These are phyloP conservation scores for Cercospora janseana DNA, from an alignment of 2,329 filamentous ascomycete species.

Conservation along the genomic window DNA sequence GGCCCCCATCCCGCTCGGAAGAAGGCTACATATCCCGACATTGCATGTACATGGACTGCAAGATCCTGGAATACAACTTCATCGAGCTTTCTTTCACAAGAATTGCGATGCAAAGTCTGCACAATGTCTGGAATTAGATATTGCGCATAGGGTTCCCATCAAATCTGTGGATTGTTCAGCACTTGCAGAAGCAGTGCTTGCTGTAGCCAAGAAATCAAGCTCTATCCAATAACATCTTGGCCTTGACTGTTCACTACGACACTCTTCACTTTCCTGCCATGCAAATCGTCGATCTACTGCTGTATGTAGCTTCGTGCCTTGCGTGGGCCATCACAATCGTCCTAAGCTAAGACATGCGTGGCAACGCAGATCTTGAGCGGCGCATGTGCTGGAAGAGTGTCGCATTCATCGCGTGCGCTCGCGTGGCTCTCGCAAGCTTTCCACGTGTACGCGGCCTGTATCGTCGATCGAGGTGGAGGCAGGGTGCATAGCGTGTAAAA, in stretches of 20 bases:
- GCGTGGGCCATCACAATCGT: too few species aligned
- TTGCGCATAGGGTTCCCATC: constrained; percentile 64
- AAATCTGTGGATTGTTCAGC: constrained; percentile 52
- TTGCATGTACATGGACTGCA: constrained; percentile 63
- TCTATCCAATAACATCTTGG: background rate
- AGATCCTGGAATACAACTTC: constrained; percentile 57
- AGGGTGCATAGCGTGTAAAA: background rate
- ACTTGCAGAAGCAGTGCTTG: constrained; percentile 6
- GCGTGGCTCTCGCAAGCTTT: background rate
- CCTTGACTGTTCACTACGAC: background rate
- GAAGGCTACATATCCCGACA: constrained; percentile 53
- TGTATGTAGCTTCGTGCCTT: too few species aligned
- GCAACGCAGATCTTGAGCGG: too few species aligned
- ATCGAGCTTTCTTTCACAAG: constrained; percentile 51
- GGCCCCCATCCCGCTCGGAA: constrained; percentile 28
- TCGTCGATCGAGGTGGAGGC: too few species aligned
- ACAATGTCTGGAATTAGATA: constrained; percentile 65
- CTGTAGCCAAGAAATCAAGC: constrained; percentile 4
- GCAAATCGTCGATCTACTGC: background rate
- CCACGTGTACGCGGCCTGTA: background rate
- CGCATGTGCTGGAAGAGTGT: background rate
- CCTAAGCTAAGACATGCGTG: too few species aligned
- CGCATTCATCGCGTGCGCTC: background rate
- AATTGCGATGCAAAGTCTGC: constrained; percentile 56
- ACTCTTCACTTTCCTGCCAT: background rate